Base-by-base conservation (phyloP, 164 flowering plant genomes). In the Aristolochia californica region DNA sequence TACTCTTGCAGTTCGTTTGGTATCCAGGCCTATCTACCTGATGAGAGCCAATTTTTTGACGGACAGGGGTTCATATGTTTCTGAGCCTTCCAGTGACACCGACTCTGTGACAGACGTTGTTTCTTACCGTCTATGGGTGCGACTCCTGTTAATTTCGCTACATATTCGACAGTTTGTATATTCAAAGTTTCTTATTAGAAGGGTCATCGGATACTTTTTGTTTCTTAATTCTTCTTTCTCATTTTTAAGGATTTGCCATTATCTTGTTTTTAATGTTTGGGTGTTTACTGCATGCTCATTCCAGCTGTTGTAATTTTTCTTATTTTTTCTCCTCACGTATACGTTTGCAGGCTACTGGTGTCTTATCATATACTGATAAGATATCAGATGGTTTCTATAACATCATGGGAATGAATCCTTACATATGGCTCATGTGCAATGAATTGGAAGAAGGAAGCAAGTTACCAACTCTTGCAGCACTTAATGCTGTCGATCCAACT, bases 331-430 rank as follows among this genome's bases (percentile, higher is more conserved):
- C 13, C 43, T 56, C 13, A n/a, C 22, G 1, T 28, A 0, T 48
- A 26, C 55, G 15, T 25, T 45, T 71, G 62, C 83, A 93, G 98
- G 90, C 83, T 16, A 93, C 74, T 63, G 97, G 98, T 43, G 85
- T 83, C 68, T 70, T 93, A 74, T 83, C 98, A 5, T 93, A 88
- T 66, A 59, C 70, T 62, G 97, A 93, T 70, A 93, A 79, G 76
- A 87, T 93, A 64, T 78, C 91, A 7, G 94, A 93, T 74, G 97
- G 98, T 24, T 88, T 93, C 70, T 93, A 93, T 59, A 88, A 78
- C 77, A 85, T 93, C 55, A 53, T 87, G 71, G 98, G 98, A 58
- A 93, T 93, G 91, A 81, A 87, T 65, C 97, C 98, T 8, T 83
- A 85, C 57, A 44, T 93, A 38, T 93, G 98, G 98, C 57, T 77